Base-by-base conservation (phyloP, 208 protist species). In the Zelonia costaricensis region DNA sequence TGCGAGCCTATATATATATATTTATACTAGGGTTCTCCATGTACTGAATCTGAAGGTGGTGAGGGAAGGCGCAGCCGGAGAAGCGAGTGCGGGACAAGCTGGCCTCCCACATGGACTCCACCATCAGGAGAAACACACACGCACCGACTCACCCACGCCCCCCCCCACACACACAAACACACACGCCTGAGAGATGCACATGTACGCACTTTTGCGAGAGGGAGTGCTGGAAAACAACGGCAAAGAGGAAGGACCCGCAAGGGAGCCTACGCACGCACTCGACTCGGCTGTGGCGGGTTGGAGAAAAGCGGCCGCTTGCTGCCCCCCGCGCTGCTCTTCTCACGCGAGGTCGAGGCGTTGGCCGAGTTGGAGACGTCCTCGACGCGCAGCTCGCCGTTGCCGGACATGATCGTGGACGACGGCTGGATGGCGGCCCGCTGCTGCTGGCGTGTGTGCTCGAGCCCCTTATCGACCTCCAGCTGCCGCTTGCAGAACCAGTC, bases 401-500 rank as follows among this genome's bases (percentile, higher is more conserved):
- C 8, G 3, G 20, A n/a, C 12, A 22, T 16, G 13, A 15, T 42
- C 1, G 43, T 13, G 4, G 36, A 27, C 20, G 25, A 20, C 25
- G 1, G 15, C 44, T 46, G 53, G 1, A 18, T 2, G 31, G 25
- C 15, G 16, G 16, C 0, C 18, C 53, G 48, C 31, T 69, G 52
- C 23, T 36, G 42, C 25, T 68, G 62, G 4, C 31, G n/a, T 49
- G 47, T 25, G 20, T 64, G 40, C 49, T 72, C 62, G 5, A 42
- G 7, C 1, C 66, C 74, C 12, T 47, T 60, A 18, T 40, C 39
- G 42, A 89, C 62, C 74, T 94, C 88, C 43, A 45, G 35, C 64
- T 58, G 35, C 1, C 88, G 80, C 73, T 95, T 95, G 36, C 69
- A 42, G 69, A 92, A 82, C 88, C 88, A 95, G 42, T 95, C 88